Conservation (phyloP, 768 basidiomycete genomes). For the Russula sp. region DNA sequence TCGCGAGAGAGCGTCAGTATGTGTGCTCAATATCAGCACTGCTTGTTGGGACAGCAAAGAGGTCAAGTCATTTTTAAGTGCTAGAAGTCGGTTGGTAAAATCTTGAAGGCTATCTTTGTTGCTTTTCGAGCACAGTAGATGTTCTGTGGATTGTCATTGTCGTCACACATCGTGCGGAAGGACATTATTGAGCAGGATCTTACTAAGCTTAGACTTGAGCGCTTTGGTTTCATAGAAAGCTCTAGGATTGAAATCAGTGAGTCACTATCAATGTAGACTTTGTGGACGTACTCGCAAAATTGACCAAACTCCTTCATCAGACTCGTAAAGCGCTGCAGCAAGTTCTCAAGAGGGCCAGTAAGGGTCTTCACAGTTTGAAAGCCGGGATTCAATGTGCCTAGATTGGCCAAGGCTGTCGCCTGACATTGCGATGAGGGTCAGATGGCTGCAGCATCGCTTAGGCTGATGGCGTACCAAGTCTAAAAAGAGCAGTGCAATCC, state of each 20-base stretch:
- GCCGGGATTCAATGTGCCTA: slow-evolving; percentile 10
- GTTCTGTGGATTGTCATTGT: neutral
- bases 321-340: neutral
- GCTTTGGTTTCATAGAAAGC: slow-evolving; percentile 10
- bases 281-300: slow-evolving; percentile 13
- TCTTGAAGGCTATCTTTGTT: neutral
- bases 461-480: slow-evolving; percentile 1
- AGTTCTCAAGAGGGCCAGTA: slow-evolving; percentile 1
- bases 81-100: neutral
- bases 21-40: slow-evolving; percentile 1
- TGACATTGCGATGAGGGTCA: neutral
- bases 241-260: neutral
- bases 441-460: neutral
- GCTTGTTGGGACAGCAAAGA: slow-evolving; percentile 11
- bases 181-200: neutral
- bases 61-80: slow-evolving; percentile 4
- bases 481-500: slow-evolving; percentile 6
- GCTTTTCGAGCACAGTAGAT: slow-evolving; percentile 3
- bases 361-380: slow-evolving; percentile 8
- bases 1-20: slow-evolving; percentile 4
- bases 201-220: slow-evolving; percentile 13
- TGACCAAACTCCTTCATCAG: slow-evolving; percentile 16
- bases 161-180: neutral
- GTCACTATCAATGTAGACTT: neutral
- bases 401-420: slow-evolving; percentile 11